Conservation (phyloP, 202 grass and related monocot species). For the Schoenoplectus tabernaemontani region DNA sequence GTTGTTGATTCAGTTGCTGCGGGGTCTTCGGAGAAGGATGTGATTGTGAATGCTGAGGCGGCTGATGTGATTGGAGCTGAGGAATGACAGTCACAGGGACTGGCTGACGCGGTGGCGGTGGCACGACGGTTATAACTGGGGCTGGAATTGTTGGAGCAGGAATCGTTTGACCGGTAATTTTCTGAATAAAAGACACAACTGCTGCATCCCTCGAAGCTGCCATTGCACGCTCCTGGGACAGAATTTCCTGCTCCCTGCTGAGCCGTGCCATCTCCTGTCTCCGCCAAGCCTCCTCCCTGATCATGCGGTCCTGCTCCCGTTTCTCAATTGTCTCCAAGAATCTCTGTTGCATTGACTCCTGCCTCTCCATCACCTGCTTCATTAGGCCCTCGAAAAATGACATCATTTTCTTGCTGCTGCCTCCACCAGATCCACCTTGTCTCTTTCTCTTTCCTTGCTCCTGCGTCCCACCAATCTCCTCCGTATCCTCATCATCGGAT, state of each 20-base stretch:
- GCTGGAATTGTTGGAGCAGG: conserved; percentile 46
- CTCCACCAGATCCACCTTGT: neutral
- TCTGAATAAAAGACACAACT: conserved; percentile 83
- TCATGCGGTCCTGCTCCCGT: conserved; percentile 87
- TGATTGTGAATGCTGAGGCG: conserved; percentile 13
- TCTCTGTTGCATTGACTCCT: conserved; percentile 87
- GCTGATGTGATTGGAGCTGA: conserved; percentile 2
- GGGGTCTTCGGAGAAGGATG: conserved; percentile 12
- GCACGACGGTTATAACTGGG: conserved; percentile 34
- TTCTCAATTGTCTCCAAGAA: conserved; percentile 89
- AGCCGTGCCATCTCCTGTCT: conserved; percentile 84
- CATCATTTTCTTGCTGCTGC: conserved; percentile 62
- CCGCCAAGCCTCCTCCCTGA: conserved; percentile 91
- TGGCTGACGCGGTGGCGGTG: conserved; percentile 15
- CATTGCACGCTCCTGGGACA: conserved; percentile 76
- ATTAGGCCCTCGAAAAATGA: conserved; percentile 81
- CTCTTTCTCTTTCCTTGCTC: conserved; percentile 64
- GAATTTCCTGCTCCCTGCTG: conserved; percentile 70
- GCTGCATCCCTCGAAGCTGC: conserved; percentile 75
- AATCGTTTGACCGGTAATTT: conserved; percentile 74
- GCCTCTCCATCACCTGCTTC: conserved; percentile 88
- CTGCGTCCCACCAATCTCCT: conserved; percentile 39
- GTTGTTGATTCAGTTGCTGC: conserved; percentile 19
- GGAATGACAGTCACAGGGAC: neutral
- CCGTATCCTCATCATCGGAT: conserved; percentile 68